Base-by-base conservation (phyloP, 106 monocot genomes). In the Hemerocallis citrina region DNA sequence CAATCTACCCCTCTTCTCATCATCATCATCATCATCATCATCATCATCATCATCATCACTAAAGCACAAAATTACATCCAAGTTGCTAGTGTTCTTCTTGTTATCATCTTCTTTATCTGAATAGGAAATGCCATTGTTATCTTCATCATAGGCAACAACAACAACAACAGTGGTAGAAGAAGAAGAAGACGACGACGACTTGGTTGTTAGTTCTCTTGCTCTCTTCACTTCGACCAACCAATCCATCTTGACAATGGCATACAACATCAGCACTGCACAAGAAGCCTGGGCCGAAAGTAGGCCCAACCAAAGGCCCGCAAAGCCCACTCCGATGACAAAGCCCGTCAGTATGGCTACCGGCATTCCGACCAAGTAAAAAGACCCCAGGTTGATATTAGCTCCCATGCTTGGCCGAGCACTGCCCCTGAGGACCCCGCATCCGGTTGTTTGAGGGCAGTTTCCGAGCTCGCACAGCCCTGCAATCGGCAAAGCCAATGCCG, bases 401-500 rank as follows among this genome's bases (percentile, higher is more conserved):
- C 89, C 89, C 6, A 74, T 63, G 13, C 37, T 55, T 7, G 94
- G 86, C 51, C 89, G 56, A 1, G 94, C 94, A 55, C 94, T 95
- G 8, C 94, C 94, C 5, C 94, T 55, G 20, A 95, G 43, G 1
- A 89, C 86, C 6, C 94, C 94, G 73, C 94, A 95, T 0, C 81
- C 94, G 14, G 83, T 76, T 11, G 89, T 89, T 83, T 95, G 94
- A 37, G 94, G 94, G 64, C 85, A 95, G 76, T 95, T 95, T 1
- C 94, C 86, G 37, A 95, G 73, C 78, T 95, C 94, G 71, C 94
- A 95, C n/a, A 95, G 75, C 29, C 94, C 94, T 0, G 74, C 76
- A 13, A 95, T 84, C 9, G 94, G 94, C 64, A 95, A 61, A 3
- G 86, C 89, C 36, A 72, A 34, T 10, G 94, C 83, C 17, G 94